phyloP scores from a whole-genome alignment of 306 rosid genomes.

The Dicorynia guianensis region DNA sequence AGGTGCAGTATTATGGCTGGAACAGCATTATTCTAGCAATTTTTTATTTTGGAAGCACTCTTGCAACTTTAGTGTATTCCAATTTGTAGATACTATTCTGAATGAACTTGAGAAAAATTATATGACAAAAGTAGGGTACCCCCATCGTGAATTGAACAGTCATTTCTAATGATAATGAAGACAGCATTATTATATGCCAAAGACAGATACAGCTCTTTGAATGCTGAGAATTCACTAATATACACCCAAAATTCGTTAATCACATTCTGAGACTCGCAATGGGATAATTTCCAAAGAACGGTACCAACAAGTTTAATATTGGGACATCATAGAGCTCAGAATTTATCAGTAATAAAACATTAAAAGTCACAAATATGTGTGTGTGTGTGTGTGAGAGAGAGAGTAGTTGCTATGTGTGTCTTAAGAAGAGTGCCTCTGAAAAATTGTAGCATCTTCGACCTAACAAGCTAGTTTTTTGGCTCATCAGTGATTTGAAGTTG shows the following conservation, averaged over 20 bases:
- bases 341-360: constrained; percentile 30
- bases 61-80: neutral
- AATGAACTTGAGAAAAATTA: neutral
- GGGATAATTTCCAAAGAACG: constrained; percentile 1
- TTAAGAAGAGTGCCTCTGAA: constrained; percentile 15
- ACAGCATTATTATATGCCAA: constrained; percentile 1
- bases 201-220: neutral
- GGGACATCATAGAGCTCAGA: neutral
- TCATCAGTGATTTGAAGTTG: constrained; percentile 39
- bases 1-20: no score
- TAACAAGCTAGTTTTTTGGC: neutral
- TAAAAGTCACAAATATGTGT: constrained; percentile 28
- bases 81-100: neutral
- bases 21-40: neutral
- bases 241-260: neutral
- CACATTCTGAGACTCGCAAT: neutral
- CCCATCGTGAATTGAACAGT: neutral
- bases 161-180: neutral
- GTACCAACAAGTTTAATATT: constrained; percentile 13
- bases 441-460: constrained; percentile 33
- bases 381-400: no score
- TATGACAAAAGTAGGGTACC: neutral
- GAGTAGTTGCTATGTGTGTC: neutral
- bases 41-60: no score
- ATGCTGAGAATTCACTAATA: constrained; percentile 3